Base-by-base conservation (phyloP, 78 protist species). In the Guillardia theta region DNA sequence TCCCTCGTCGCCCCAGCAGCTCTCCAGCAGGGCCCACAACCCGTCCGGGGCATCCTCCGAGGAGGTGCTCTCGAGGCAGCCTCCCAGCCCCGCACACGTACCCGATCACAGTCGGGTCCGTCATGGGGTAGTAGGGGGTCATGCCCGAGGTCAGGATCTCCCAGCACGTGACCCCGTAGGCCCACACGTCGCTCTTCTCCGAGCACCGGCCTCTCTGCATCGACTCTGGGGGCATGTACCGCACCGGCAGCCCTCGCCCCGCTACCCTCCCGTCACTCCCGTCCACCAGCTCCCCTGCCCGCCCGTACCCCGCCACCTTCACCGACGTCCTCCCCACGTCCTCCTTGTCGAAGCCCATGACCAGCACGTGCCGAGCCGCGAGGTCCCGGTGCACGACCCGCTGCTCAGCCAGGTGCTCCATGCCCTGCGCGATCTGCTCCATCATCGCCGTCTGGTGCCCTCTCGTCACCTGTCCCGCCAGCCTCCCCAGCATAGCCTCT, bases 111-210 rank as follows among this genome's bases (percentile, higher is more conserved):
- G 10, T 43, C 53, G 53, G 10, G 45, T 43, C 90, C 5, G 39
- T 50, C 8, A 43, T 36, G 50, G 44, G n/a, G 1, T 78, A 78
- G 48, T 78, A 78, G 45, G 90, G 90, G 24, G 44, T 78, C 43
- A 36, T 43, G 33, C 90, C 90, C 18, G 24, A 37, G 90, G 90
- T 43, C 53, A 78, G 39, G 24, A 78, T 78, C 50, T 78, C 90
- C 90, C 90, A 78, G 90, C 90, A 78, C 41, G 48, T 43, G 50
- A 78, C 90, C 53, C 53, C 90, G 24, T 44, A 78, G 10, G 90
- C 90, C 90, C 90, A 78, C 18, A 78, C 90, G 90, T 78, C 90
- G 90, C 90, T 78, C 90, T 78, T 78, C 90, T 78, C 90, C 10
- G 90, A 78, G 90, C 39, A 78, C 53, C 90, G 10, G 90, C 33